phyloP scores from a whole-genome alignment of 345 rosid species.

The Anacardium occidentale region DNA sequence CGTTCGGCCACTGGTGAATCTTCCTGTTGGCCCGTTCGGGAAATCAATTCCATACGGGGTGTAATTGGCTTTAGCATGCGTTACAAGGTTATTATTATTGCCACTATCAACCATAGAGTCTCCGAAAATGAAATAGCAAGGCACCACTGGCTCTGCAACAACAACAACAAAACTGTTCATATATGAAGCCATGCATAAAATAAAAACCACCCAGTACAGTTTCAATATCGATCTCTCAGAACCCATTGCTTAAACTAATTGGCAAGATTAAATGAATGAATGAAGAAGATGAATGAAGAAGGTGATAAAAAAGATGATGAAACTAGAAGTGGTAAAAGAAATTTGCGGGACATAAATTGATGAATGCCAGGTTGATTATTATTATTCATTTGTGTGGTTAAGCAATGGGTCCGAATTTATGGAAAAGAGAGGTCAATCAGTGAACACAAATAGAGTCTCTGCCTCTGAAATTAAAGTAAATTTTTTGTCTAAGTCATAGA shows the following conservation, averaged over 20 bases:
- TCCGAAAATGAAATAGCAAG: conserved; percentile 30
- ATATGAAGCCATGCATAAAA: background rate
- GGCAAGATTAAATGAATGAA: background rate
- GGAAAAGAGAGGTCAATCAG: background rate
- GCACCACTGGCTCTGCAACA: conserved; percentile 11
- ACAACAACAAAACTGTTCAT: background rate
- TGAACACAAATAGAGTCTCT: background rate
- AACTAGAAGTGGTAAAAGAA: background rate
- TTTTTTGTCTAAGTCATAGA: background rate
- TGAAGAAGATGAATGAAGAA: no score
- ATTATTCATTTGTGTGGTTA: background rate
- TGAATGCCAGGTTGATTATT: background rate
- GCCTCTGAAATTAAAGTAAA: background rate
- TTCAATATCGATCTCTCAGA: background rate
- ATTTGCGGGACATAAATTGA: background rate
- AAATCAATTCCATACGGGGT: conserved; percentile 25
- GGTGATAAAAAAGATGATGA: background rate
- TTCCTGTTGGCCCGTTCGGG: conserved; percentile 17
- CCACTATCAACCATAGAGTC: conserved; percentile 30
- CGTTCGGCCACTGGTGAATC: conserved; percentile 26
- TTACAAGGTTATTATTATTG: conserved; percentile 26
- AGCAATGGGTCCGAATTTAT: background rate
- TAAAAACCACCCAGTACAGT: background rate
- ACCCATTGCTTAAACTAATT: background rate
- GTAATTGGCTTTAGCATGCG: conserved; percentile 15